Percentiles rank a stretch among this genome's conserved stretches.
phyloP scores from a whole-genome alignment of 495 filamentous ascomycete species.

The Penicillium robsamsonii region DNA sequence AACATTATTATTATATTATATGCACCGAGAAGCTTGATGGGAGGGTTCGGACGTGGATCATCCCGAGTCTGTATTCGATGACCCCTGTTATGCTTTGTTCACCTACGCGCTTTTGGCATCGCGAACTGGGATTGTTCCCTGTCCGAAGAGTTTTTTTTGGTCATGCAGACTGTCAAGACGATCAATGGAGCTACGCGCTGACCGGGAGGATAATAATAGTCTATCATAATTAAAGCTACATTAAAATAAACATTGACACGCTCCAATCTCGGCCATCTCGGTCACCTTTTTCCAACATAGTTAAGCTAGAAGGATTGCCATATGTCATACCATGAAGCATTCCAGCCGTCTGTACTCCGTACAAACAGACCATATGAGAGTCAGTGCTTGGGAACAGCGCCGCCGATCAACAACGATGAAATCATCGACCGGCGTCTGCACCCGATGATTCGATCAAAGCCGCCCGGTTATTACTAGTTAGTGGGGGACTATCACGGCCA shows the following conservation, averaged over 20 bases:
- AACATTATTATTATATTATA: background rate
- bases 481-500: constrained; percentile 12
- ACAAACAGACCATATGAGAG: background rate
- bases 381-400: background rate
- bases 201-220: background rate
- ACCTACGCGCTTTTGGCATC: constrained; percentile 1
- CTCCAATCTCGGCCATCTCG: background rate
- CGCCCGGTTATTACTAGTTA: constrained; percentile 17
- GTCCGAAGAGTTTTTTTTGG: constrained; percentile 1
- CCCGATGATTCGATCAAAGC: constrained; percentile 23
- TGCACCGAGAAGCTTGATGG: constrained; percentile 9
- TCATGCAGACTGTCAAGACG: constrained; percentile 10
- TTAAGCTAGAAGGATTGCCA: background rate
- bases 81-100: background rate
- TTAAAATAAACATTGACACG: background rate
- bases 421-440: constrained; percentile 20
- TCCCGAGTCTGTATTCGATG: background rate
- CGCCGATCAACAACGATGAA: constrained; percentile 22
- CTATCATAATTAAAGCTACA: background rate
- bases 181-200: constrained; percentile 3
- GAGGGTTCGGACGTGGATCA: constrained; percentile 1
- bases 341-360: background rate
- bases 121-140: constrained; percentile 14
- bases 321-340: constrained; percentile 2
- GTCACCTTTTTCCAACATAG: constrained; percentile 1